Base-by-base conservation (phyloP, 2,329 filamentous ascomycete genomes). In the Ramularia endophylla region DNA sequence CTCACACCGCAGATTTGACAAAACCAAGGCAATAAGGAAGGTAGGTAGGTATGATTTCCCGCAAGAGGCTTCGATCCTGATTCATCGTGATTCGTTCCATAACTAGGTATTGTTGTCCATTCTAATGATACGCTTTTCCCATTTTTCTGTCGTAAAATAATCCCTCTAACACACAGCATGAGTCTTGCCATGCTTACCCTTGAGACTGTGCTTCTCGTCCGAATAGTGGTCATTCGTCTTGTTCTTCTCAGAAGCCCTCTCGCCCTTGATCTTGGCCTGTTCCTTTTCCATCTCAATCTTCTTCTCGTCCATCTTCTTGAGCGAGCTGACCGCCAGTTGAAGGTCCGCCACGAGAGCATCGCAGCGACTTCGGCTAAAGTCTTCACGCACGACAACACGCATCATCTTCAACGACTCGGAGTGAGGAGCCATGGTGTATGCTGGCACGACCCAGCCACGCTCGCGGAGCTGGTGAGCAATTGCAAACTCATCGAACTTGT, bases 351-450 rank as follows among this genome's bases (percentile, higher is more conserved):
- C 66, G 33, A 97, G 71, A 8, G 78, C 72, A 59, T 97, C 88
- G 59, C 87, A 94, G 28, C 89, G 77, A 53, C 74, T 80, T 63
- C 84, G 81, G 34, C 80, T 85, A 55, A 97, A 95, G 67, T 95
- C 90, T 66, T 95, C 90, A 37, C 90, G 80, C 4, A 95, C 86
- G 1, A 97, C 90, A 4, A 95, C 80, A 27, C 90, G 82, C 71
- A 95, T 80, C 77, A 97, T 83, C 75, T 95, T 94, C 59, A 95
- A 74, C 50, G 80, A 72, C 41, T 86, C 73, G 13, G 86, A 88
- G 61, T 94, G 75, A 13, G 89, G 89, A 1, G 90, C 90, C 90
- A 95, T 95, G 28, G 89, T 97, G 68, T 97, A 97, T 0, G 90
- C 90, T 0, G 90, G 90, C 0, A 95, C 86, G 20, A 95, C 84